Conservation (phyloP, 2,329 filamentous ascomycete genomes). For the Fragosphaeria purpurea region DNA sequence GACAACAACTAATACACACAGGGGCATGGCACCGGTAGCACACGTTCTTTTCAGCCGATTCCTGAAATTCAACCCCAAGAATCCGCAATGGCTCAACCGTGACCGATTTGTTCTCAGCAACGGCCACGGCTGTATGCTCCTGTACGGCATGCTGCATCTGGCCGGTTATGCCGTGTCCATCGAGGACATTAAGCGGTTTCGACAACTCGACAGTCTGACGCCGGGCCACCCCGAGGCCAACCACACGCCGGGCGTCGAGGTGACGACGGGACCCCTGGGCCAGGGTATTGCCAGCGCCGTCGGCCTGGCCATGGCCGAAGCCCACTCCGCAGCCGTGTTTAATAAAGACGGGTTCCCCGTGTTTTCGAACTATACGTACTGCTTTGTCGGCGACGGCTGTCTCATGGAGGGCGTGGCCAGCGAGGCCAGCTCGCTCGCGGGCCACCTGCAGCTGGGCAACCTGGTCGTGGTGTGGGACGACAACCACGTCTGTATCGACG, state of each 20-base stretch:
- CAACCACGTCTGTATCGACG: conserved; percentile 92
- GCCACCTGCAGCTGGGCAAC: conserved; percentile 94
- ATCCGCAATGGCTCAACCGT: conserved; percentile 90
- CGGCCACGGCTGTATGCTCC: conserved; percentile 97
- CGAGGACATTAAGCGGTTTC: conserved; percentile 91
- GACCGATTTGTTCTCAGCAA: conserved; percentile 98
- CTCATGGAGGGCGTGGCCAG: conserved; percentile 94
- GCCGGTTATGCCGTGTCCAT: conserved; percentile 80
- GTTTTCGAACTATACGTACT: conserved; percentile 92
- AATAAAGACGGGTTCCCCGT: conserved; percentile 92
- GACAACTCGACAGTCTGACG: conserved; percentile 62
- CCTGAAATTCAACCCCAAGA: conserved; percentile 99
- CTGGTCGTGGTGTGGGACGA: conserved; percentile 95
- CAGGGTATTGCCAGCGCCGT: conserved; percentile 96
- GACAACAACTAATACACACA: conserved; percentile 17
- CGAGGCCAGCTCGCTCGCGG: conserved; percentile 83
- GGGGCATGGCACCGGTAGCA: conserved; percentile 80
- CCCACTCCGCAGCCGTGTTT: conserved; percentile 79
- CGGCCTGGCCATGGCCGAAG: conserved; percentile 91
- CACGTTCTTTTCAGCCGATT: conserved; percentile 98
- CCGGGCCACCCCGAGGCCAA: conserved; percentile 93
- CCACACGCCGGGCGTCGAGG: conserved; percentile 92
- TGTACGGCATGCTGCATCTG: conserved; percentile 94
- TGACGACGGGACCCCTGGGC: conserved; percentile 92
- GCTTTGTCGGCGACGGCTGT: conserved; percentile 94